Base-by-base conservation (phyloP, 2,329 filamentous ascomycete genomes). In the Fusarium nelsonii region DNA sequence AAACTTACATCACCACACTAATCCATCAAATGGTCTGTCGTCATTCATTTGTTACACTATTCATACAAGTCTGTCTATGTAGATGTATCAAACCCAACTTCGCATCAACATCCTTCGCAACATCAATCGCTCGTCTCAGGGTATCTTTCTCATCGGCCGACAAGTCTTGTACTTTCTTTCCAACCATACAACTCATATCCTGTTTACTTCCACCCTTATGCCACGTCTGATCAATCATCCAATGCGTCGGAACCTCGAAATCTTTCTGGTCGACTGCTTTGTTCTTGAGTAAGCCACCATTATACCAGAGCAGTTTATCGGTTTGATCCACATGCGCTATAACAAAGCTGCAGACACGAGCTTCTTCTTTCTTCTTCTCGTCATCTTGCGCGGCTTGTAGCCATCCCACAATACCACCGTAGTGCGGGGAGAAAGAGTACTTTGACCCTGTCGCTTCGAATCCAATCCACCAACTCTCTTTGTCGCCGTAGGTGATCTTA, bases 401-500 rank as follows among this genome's bases (percentile, higher is more conserved):
- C 77, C 79, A 79, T 1, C 82, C 82, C 1, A 81, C 65, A 9
- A 83, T 80, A 3, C 79, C 76, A 1, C 77, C 82, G 46, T 84
- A 83, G 49, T 82, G 79, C 32, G 69, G 56, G 8, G 81, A 80
- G 58, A 84, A 83, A 3, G 75, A 71, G 51, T 83, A 83, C 0
- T 50, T 62, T 0, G 79, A 75, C 5, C 77, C 78, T 4, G 77
- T 75, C 2, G 83, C 73, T 58, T 84, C 82, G 9, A 83, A 74
- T 0, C 81, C 81, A 23, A 84, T 74, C 82, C 82, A 84, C 76
- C 78, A 84, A 1, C 76, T 81, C 64, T 84, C 82, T 65, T 84
- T 84, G 37, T 84, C 82, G 0, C 82, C 82, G 23, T 84, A 80
- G 0, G 75, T 80, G 30, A 82, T 71, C 33, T 75, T 74, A 60